Conservation (phyloP, 2,329 filamentous ascomycete genomes). For the Aphanoascus verrucosus region DNA sequence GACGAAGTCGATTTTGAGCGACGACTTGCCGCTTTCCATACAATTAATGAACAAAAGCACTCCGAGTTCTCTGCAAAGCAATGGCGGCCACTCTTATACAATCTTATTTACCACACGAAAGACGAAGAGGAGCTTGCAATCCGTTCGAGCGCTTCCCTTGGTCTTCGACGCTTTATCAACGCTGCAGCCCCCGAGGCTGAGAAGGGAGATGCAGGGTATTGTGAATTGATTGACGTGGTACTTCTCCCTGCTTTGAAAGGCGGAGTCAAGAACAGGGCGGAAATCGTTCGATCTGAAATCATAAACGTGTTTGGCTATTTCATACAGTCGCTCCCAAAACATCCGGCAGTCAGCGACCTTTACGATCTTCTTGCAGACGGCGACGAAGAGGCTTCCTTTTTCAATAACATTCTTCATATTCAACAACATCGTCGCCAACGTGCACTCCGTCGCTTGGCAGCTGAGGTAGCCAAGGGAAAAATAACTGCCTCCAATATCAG, state of each 20-base stretch:
- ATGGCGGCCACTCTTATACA: constrained; percentile 82
- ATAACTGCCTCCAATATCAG: constrained; percentile 68
- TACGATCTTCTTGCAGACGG: constrained; percentile 55
- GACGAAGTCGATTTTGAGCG: constrained; percentile 83
- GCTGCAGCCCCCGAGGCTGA: constrained; percentile 42
- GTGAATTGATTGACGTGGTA: constrained; percentile 51
- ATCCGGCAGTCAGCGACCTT: constrained; percentile 64
- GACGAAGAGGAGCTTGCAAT: constrained; percentile 83
- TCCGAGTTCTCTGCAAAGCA: constrained; percentile 54
- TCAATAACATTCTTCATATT: constrained; percentile 83
- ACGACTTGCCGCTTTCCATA: constrained; percentile 64
- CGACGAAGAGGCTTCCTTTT: constrained; percentile 78
- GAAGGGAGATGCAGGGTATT: constrained; percentile 34
- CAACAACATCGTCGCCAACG: constrained; percentile 77
- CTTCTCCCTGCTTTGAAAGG: constrained; percentile 66
- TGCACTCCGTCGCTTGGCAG: constrained; percentile 65
- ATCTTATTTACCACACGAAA: constrained; percentile 76
- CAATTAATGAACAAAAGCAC: constrained; percentile 55
- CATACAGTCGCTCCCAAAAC: constrained; percentile 57
- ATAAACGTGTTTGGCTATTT: constrained; percentile 69
- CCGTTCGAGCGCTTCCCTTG: constrained; percentile 69
- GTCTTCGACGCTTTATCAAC: constrained; percentile 67
- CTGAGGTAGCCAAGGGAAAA: constrained; percentile 52
- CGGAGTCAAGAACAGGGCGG: constrained; percentile 66
- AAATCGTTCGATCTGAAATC: constrained; percentile 74